These are phyloP conservation scores for Colletotrichum eleusines DNA, from an alignment of 2,329 filamentous ascomycete species.

Conservation along the genomic window DNA sequence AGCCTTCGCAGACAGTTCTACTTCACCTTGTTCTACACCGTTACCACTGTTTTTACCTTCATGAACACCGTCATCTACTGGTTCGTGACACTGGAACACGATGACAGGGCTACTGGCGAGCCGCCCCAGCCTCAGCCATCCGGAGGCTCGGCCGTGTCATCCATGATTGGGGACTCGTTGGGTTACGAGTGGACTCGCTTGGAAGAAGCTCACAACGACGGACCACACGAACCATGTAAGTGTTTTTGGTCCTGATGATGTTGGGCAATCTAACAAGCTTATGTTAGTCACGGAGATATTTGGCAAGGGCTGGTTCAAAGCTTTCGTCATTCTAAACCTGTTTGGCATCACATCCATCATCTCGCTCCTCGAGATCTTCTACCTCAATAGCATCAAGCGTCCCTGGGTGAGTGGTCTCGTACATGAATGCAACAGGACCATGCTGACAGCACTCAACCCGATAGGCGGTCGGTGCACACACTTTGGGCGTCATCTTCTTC, in stretches of 20 bases:
- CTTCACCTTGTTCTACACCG: slow-evolving; percentile 65
- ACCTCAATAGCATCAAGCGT: slow-evolving; percentile 66
- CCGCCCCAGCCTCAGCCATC: slow-evolving; percentile 39
- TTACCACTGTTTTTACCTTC: slow-evolving; percentile 60
- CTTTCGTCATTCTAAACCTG: slow-evolving; percentile 61
- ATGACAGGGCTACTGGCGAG: slow-evolving; percentile 40
- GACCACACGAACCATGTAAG: slow-evolving; percentile 40
- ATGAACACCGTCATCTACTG: slow-evolving; percentile 66
- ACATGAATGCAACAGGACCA: not conserved
- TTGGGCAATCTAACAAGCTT: slow-evolving; percentile 11
- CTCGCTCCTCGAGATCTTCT: slow-evolving; percentile 59
- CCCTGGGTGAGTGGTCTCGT: slow-evolving; percentile 56
- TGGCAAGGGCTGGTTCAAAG: slow-evolving; percentile 60
- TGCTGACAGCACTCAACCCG: slow-evolving; percentile 40
- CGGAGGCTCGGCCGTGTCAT: slow-evolving; percentile 10
- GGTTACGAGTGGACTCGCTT: slow-evolving; percentile 44
- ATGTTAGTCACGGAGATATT: slow-evolving; percentile 60
- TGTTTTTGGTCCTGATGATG: not conserved
- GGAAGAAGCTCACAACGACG: slow-evolving; percentile 22
- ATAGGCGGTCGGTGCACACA: slow-evolving; percentile 60
- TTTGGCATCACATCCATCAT: slow-evolving; percentile 58
- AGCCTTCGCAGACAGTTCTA: slow-evolving; percentile 58
- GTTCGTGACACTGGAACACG: slow-evolving; percentile 54
- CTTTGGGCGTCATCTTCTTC: slow-evolving; percentile 55
- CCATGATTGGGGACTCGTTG: slow-evolving; percentile 10